Base-by-base conservation (phyloP, 192 early-diverging fungal species). In the Diversispora eburnea region DNA sequence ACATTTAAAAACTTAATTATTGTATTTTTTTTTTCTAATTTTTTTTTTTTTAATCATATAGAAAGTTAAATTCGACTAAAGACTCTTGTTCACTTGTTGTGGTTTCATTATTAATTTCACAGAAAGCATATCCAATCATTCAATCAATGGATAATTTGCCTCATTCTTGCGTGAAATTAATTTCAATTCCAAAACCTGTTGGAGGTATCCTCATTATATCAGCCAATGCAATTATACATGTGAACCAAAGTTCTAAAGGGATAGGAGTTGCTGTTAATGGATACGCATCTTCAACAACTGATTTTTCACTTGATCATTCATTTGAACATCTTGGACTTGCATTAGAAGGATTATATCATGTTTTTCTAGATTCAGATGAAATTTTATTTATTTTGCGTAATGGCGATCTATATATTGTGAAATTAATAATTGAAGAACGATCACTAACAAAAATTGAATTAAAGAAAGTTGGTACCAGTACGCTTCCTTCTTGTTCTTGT, bases 201-300 rank as follows among this genome's bases (percentile, higher is more conserved):
- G 92, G 92, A 48, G 97, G 96, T 9, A 81, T 97, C 5, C 80
- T 99, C 54, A 86, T 96, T 0, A 74, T 97, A 13, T 87, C 87
- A 0, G 82, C 91, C 42, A 95, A 93, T 78, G 88, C 91, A 5
- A 67, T 99, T 19, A 84, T 96, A 13, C 90, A 99, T 72, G 82
- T 97, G 2, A 90, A 90, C 72, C 94, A 97, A 81, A 93, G 87
- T 59, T 83, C 91, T 8, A 84, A 91, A n/a, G 89, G 92, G 45
- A 83, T 93, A 41, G 88, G 85, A 15, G 84, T 87, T 5, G 88
- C 89, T 1, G 87, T 93, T 17, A 95, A 93, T 74, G 86, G 82
- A 17, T 96, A 92, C 52, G 84, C 84, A 22, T 76, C 76, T 1
- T 61, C 76, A 15, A 80, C 85, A 62, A 82, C 81, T 0, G 79